Evolutionary conservation across 768 basidiomycete species (phyloP).

Genomic region (Gloeophyllum trabeum): DNA sequence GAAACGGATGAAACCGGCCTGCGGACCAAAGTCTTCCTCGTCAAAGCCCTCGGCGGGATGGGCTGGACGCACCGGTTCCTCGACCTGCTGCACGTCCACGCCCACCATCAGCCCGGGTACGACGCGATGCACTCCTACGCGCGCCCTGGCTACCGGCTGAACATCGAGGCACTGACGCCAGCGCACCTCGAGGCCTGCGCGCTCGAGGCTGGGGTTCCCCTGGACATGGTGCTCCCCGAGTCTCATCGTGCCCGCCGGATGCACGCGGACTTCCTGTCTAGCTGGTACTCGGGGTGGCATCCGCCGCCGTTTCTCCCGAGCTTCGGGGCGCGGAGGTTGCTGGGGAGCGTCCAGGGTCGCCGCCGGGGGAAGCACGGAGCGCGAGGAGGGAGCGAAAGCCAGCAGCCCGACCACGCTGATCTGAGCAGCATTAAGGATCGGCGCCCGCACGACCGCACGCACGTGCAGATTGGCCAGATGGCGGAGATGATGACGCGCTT

Average conservation of each 20-base stretch:
- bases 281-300: background rate
- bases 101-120: conserved; percentile 27
- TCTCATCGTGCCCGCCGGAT: conserved; percentile 8
- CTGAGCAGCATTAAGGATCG: conserved; percentile 11
- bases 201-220: conserved; percentile 55
- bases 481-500: conserved; percentile 40
- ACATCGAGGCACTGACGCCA: conserved; percentile 46
- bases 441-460: conserved; percentile 28
- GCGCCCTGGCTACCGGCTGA: conserved; percentile 44
- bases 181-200: conserved; percentile 50
- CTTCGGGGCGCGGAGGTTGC: background rate
- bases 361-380: background rate
- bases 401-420: too few relatives aligned
- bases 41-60: background rate
- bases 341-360: background rate
- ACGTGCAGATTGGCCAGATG: conserved; percentile 50
- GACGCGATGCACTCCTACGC: conserved; percentile 3
- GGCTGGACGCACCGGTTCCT: background rate
- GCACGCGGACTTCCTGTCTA: background rate
- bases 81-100: background rate
- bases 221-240: conserved; percentile 36
- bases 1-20: background rate
- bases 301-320: background rate
- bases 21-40: background rate
- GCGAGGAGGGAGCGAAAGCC: too few relatives aligned